Base-by-base conservation (phyloP, 1,284 basidiomycete genomes). In the Flammula alnicola region DNA sequence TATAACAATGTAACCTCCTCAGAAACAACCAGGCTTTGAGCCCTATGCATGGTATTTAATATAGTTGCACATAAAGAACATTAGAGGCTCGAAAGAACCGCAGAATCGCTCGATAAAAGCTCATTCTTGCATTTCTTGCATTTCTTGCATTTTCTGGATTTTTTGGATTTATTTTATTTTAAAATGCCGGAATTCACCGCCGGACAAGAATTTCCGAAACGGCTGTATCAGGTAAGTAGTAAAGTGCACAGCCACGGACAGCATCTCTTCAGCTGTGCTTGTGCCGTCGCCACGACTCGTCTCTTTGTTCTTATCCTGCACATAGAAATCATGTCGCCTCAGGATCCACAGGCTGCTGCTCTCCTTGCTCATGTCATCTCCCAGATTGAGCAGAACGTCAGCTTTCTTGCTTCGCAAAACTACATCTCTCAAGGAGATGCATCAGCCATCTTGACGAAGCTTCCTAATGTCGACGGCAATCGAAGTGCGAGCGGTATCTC, bases 301-400 rank as follows among this genome's bases (percentile, higher is more conserved):
- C 8, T 35, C 25, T 22, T 33, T 26, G 25, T 38, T 37, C 54
- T 43, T 20, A 7, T 11, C 40, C n/a, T n/a, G n/a, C 47, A 41
- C 31, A 16, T 38, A 33, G 20, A 22, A 19, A 51, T 26, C 33
- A 67, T 63, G 63, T 52, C 59, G 11, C 59, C 63, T 27, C 59
- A 63, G 44, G 61, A 62, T 45, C 57, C 67, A 26, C 61, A 70
- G 54, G 54, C 61, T 10, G 61, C 74, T 30, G 76, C 77, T 23
- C 67, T 82, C 31, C 66, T 84, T 5, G 68, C 76, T 3, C 82
- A 88, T 59, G 72, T 91, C 51, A 63, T 90, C 55, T 72, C 80
- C 14, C 87, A 89, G 61, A 82, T 86, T 1, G 78, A 80, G 53
- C 70, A 76, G 51, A 88, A 91, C 61, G 70, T 91, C 52, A 70